Percentiles rank a stretch among this genome's conserved stretches.
phyloP scores from a whole-genome alignment of 306 rosid species.

The Gynostemma pentaphyllum region DNA sequence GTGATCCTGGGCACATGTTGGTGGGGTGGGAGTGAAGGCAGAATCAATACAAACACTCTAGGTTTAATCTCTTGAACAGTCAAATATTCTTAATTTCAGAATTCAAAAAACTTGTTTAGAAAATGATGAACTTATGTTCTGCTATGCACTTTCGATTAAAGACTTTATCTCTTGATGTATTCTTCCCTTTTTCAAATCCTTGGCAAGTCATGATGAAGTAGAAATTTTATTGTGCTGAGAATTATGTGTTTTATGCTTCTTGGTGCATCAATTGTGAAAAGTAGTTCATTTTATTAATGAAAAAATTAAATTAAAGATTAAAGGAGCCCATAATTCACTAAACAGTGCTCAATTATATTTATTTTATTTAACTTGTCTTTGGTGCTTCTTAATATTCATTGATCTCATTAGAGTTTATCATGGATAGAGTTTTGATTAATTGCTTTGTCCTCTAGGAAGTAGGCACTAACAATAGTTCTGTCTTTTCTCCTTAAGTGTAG shows the following conservation, averaged over 20 bases:
- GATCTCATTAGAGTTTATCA: neutral
- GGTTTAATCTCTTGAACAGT: slow-evolving; percentile 15
- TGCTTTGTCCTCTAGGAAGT: slow-evolving; percentile 10
- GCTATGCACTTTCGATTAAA: neutral
- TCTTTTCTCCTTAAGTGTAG: slow-evolving; percentile 40
- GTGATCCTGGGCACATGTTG: slow-evolving; percentile 57
- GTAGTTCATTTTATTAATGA: neutral
- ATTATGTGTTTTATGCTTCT: neutral
- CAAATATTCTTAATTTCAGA: neutral
- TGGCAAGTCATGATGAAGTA: neutral
- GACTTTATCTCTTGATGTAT: neutral
- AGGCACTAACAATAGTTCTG: slow-evolving; percentile 13
- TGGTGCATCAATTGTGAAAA: neutral
- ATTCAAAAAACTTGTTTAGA: neutral
- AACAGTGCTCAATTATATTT: neutral
- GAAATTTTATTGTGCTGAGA: neutral
- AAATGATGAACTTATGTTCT: neutral
- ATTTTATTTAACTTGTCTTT: neutral
- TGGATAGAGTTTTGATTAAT: neutral
- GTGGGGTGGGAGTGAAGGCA: slow-evolving; percentile 61
- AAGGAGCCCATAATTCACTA: neutral
- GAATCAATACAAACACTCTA: slow-evolving; percentile 36
- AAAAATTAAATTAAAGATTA: no score
- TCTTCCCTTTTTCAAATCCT: neutral
- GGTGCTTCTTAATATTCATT: neutral